Evolutionary conservation across 2,329 filamentous ascomycete genomes (phyloP), one percentile per base, ranked within the genome.

Genomic region (Phaeosphaeriaceae sp.): DNA sequence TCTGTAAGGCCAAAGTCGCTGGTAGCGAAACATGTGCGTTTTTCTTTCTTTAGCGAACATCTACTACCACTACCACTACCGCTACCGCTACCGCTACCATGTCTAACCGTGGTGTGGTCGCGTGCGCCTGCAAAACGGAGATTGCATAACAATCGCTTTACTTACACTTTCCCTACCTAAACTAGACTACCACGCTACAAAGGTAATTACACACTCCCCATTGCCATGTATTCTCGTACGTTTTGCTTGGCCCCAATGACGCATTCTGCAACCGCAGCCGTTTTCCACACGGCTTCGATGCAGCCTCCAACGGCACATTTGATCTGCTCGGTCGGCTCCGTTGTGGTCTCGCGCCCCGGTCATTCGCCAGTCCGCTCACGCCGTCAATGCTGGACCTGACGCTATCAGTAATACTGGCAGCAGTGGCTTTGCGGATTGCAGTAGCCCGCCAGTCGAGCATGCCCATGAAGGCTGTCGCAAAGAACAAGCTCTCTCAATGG

Each of bases 211-310:
- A n/a, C n/a, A n/a, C n/a, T n/a, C n/a, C n/a, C n/a, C n/a, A n/a
- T n/a, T n/a, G n/a, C n/a, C n/a, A n/a, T n/a, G n/a, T n/a, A n/a
- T n/a, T n/a, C n/a, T 26, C 23, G 3, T 11, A 8, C 56, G 56
- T 54, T 54, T 43, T 46, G 58, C 54, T 60, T 20, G 7, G 50
- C 56, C 48, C 50, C 44, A 57, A 48, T 58, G 60, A 29, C 60
- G 56, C 48, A 48, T n/a, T n/a, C n/a, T n/a, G n/a, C n/a, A n/a
- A n/a, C 60, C 52, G 45, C 63, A 63, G 60, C 48, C 46, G 53
- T 61, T 55, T 71, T 72, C 68, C 56, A 67, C 58, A 63, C 67
- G 62, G 61, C 54, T 73, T 73, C 69, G 62, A 55, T 70, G 68
- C 69, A 68, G 63, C 62, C 59, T 61, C 59, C 47, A 58, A 54